Base-by-base conservation (phyloP, 2,329 filamentous ascomycete genomes). In the Xylariaceae sp. region DNA sequence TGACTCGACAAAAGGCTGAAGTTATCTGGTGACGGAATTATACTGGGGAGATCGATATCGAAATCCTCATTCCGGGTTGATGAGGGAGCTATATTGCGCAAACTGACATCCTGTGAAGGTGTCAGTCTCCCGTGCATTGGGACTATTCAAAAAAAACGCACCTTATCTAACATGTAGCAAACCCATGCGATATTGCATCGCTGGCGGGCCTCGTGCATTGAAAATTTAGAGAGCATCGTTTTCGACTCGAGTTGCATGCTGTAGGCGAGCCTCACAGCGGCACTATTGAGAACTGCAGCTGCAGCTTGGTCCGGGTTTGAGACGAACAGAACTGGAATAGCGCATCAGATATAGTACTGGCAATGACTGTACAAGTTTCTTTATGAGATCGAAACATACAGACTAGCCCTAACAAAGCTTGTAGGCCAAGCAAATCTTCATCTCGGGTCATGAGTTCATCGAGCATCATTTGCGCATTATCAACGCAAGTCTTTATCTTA, bases 131-230 rank as follows among this genome's bases (percentile, higher is more conserved):
- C 33, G 10, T 5, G 8, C n/a, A 14, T 22, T 8, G 16, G 20
- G 5, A 21, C 7, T 6, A 27, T 11, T 5, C 29, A 35, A 8
- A 7, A n/a, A n/a, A n/a, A n/a, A n/a, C n/a, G n/a, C n/a, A 69
- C 67, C 56, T 70, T 71, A 42, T 72, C 69, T 5, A 71, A 52
- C 3, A 54, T 55, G 29, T 71, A 72, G 3, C 66, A 64, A 6
- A 70, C 61, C 69, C 68, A 72, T 35, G 72, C 72, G 2, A 71
- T 57, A 0, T 67, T 57, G 3, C 57, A 57, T 21, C 68, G 54
- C 22, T 70, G 66, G n/a, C 61, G 56, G 2, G 57, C 58, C 3
- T 68, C 61, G 0, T 63, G 61, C 0, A 59, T 50, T 0, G 64
- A 40, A 11, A 63, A 63, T 0, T 46, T 43, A 10, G 54, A 45